Conservation (phyloP, 2,329 filamentous ascomycete species). For the Tolypocladium tropicale region DNA sequence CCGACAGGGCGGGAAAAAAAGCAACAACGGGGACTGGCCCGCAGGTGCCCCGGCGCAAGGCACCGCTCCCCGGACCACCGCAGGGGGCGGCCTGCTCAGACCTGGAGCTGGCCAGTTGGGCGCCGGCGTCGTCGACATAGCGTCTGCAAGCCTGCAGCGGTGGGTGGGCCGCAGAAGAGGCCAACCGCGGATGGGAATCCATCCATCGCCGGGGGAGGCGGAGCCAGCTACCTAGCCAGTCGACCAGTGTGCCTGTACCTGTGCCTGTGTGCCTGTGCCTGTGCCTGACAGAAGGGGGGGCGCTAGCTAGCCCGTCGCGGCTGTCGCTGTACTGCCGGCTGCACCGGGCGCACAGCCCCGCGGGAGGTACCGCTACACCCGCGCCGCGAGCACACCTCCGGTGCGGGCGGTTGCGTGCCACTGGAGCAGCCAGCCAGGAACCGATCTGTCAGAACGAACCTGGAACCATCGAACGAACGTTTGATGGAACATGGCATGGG, state of each 20-base stretch:
- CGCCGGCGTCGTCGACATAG: background rate
- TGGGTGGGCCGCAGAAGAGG: background rate
- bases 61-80: background rate
- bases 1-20: background rate
- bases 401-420: too few relatives aligned
- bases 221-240: too few relatives aligned
- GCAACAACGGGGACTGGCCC: background rate
- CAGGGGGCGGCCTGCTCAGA: background rate
- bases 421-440: background rate
- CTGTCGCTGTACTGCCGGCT: background rate
- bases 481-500: too few relatives aligned
- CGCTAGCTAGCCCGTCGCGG: background rate
- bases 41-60: background rate
- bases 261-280: too few relatives aligned
- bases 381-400: too few relatives aligned
- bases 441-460: background rate
- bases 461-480: too few relatives aligned
- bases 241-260: too few relatives aligned
- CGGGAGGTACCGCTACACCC: background rate
- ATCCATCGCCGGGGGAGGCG: background rate
- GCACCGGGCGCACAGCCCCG: background rate
- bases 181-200: background rate
- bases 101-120: background rate
- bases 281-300: background rate
- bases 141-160: too few relatives aligned